Percentiles rank a stretch among this genome's conserved stretches.
These are phyloP conservation scores for Boletus huronensis DNA, from an alignment of 768 basidiomycete species.

Conservation along the genomic window DNA sequence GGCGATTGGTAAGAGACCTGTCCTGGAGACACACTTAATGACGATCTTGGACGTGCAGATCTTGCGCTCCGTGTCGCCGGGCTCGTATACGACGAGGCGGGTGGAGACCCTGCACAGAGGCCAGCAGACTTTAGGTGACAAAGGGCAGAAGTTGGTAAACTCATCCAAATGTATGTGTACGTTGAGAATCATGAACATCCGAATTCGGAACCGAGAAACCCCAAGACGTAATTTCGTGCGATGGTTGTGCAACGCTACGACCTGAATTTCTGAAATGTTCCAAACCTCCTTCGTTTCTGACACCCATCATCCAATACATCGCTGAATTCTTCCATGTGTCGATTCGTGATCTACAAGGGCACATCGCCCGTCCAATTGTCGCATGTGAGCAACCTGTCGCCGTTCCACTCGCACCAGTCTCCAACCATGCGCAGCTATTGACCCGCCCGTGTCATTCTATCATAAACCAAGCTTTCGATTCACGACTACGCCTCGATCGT, in stretches of 20 bases:
- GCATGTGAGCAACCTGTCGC: constrained; percentile 49
- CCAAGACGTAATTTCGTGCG: constrained; percentile 21
- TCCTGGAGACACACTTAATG: background rate
- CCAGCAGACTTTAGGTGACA: constrained; percentile 73
- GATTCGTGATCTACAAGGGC: constrained; percentile 94
- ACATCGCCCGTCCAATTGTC: constrained; percentile 89
- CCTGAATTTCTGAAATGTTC: background rate
- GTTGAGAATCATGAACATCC: background rate
- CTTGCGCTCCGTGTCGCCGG: constrained; percentile 84
- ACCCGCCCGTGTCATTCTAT: constrained; percentile 94
- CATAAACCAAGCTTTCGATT: constrained; percentile 97
- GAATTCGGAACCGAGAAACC: background rate
- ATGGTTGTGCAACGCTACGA: constrained; percentile 9
- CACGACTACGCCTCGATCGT: constrained; percentile 76
- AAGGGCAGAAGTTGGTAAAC: background rate
- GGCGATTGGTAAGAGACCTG: constrained; percentile 64
- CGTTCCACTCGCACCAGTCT: background rate
- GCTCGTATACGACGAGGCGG: constrained; percentile 77
- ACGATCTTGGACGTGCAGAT: constrained; percentile 43
- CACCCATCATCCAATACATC: background rate
- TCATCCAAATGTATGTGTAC: background rate
- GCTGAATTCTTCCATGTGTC: constrained; percentile 63
- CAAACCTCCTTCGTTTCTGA: background rate
- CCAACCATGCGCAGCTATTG: constrained; percentile 53
- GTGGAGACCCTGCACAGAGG: constrained; percentile 72